Conservation (phyloP, 1,139 yeast species). For the Wickerhamomyces sp. region DNA sequence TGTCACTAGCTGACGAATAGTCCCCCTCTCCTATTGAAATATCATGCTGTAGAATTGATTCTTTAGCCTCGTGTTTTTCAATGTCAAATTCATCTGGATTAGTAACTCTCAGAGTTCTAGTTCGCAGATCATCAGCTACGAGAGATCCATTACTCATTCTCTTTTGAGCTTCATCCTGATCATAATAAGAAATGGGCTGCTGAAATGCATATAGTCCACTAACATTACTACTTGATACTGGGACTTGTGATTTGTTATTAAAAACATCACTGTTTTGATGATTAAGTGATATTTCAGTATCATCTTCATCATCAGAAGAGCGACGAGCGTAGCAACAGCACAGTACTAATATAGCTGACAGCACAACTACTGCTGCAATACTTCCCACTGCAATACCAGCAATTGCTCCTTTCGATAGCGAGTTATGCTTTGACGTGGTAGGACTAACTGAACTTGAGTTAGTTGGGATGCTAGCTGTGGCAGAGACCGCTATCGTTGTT, state of each 20-base stretch:
- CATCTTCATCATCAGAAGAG: constrained; percentile 19
- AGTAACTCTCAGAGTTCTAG: not conserved
- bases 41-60: not conserved
- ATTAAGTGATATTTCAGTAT: constrained; percentile 23
- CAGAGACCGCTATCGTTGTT: constrained; percentile 15
- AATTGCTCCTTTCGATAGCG: constrained; percentile 50
- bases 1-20: not conserved
- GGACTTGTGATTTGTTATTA: too few species aligned
- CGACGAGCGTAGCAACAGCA: constrained; percentile 33
- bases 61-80: not conserved
- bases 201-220: not conserved
- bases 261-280: too few species aligned
- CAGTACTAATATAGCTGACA: constrained; percentile 35
- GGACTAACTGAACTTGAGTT: constrained; percentile 9
- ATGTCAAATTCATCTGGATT: not conserved
- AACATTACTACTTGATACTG: too few species aligned
- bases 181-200: not conserved
- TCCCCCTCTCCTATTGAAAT: not conserved
- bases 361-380: constrained; percentile 41
- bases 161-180: not conserved
- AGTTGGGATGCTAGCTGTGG: constrained; percentile 7
- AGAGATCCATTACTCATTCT: constrained; percentile 2
- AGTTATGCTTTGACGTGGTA: constrained; percentile 4
- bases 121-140: not conserved
- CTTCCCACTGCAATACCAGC: constrained; percentile 72